phyloP scores from a whole-genome alignment of 1,284 basidiomycete species.

The Sanghuangporus baumii region DNA sequence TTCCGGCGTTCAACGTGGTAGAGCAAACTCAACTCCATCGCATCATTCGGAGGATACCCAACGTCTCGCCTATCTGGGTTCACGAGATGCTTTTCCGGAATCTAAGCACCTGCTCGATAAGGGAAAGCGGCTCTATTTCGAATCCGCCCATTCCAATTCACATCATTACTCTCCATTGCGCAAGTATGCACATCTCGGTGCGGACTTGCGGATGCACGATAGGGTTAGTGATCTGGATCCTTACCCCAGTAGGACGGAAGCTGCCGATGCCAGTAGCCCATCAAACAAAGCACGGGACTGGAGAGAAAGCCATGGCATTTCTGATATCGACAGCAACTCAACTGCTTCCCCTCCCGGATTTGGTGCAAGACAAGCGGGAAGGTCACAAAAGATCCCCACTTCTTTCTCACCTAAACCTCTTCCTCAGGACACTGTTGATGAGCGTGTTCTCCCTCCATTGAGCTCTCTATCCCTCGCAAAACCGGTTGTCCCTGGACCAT shows the following conservation, averaged over 20 bases:
- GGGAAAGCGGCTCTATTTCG: background rate
- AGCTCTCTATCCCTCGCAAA: constrained; percentile 3
- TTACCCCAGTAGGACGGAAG: background rate
- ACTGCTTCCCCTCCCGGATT: background rate
- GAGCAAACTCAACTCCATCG: background rate
- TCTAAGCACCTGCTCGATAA: background rate
- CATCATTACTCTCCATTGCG: background rate
- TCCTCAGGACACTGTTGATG: background rate
- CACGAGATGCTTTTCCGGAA: background rate
- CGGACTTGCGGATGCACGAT: background rate
- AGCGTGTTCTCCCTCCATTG: constrained; percentile 5
- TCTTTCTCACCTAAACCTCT: background rate
- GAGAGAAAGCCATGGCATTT: background rate
- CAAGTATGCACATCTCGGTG: background rate
- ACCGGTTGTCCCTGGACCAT: background rate
- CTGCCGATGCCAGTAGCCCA: background rate
- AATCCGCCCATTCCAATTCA: background rate
- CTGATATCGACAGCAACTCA: background rate
- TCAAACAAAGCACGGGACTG: background rate
- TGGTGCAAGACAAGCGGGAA: background rate
- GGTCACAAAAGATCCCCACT: background rate
- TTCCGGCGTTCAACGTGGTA: background rate
- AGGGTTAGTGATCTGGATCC: background rate
- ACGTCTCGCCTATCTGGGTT: background rate
- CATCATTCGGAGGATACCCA: background rate